Conservation (phyloP, 805 yeast genomes). For the Pichia heedii region DNA sequence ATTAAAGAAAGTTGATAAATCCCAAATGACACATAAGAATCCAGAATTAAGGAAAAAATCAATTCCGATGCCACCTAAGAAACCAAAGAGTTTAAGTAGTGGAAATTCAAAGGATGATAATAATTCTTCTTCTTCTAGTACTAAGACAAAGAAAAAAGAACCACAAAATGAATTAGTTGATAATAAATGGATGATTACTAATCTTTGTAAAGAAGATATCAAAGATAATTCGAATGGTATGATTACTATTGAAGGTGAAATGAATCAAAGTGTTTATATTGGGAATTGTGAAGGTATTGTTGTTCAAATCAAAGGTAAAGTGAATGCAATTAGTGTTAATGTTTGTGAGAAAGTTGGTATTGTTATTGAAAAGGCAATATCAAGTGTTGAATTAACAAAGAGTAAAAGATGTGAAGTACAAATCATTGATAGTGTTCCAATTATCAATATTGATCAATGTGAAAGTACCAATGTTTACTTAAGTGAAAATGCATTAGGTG, state of each 20-base stretch:
- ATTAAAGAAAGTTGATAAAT: slow-evolving; percentile 84
- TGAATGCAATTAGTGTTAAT: slow-evolving; percentile 75
- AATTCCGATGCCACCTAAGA: slow-evolving; percentile 73
- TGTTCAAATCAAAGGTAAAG: slow-evolving; percentile 82
- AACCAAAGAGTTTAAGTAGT: slow-evolving; percentile 52
- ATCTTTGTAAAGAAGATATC: slow-evolving; percentile 44
- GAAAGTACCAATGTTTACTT: slow-evolving; percentile 73
- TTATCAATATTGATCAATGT: slow-evolving; percentile 79
- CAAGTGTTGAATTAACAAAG: slow-evolving; percentile 84
- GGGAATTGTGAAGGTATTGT: slow-evolving; percentile 71
- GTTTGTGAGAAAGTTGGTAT: slow-evolving; percentile 66
- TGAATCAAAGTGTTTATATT: slow-evolving; percentile 82
- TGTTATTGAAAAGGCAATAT: slow-evolving; percentile 74
- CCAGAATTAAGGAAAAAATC: slow-evolving; percentile 64
- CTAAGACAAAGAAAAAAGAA: slow-evolving; percentile 30
- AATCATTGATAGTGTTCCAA: slow-evolving; percentile 72
- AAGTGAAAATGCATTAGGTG: slow-evolving; percentile 23
- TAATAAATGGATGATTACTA: slow-evolving; percentile 83
- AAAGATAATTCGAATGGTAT: slow-evolving; percentile 46
- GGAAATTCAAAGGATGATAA: not conserved
- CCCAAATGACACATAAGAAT: slow-evolving; percentile 90
- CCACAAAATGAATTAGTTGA: slow-evolving; percentile 65
- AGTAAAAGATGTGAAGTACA: slow-evolving; percentile 77
- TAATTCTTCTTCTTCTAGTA: no score
- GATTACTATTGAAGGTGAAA: slow-evolving; percentile 65